A percentile compares a stretch with the other conserved stretches of the same genome.
Conservation (phyloP, 306 rosid species). For the Leucaena leucocephala region DNA sequence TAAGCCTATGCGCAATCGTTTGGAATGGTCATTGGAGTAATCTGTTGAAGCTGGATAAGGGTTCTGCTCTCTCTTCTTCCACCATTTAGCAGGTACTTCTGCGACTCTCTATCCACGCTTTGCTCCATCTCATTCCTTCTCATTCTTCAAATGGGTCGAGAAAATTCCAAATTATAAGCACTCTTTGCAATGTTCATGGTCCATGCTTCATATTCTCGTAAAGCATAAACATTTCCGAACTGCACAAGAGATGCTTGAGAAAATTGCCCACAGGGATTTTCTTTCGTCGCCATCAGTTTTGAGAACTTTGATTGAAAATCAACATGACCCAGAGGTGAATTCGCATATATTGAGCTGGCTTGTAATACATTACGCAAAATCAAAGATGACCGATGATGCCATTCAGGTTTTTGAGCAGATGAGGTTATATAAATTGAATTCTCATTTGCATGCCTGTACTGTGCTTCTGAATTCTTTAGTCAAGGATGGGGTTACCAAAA, state of each 20-base stretch:
- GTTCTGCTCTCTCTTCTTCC: constrained; percentile 52
- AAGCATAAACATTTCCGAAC: constrained; percentile 58
- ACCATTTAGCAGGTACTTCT: constrained; percentile 60
- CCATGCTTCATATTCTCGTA: constrained; percentile 68
- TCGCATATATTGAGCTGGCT: constrained; percentile 92
- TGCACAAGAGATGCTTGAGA: constrained; percentile 77
- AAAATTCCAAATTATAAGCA: constrained; percentile 60
- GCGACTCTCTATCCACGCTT: constrained; percentile 52
- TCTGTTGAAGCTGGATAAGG: constrained; percentile 54
- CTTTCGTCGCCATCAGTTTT: constrained; percentile 76
- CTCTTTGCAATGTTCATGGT: constrained; percentile 78
- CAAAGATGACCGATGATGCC: constrained; percentile 71
- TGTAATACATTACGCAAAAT: constrained; percentile 61
- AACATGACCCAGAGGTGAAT: constrained; percentile 59
- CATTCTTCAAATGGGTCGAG: constrained; percentile 79
- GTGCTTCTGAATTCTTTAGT: constrained; percentile 77
- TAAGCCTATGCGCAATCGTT: constrained; percentile 53
- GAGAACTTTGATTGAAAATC: constrained; percentile 53
- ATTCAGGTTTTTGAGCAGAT: constrained; percentile 77
- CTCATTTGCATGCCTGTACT: constrained; percentile 82
- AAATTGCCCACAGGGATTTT: constrained; percentile 64
- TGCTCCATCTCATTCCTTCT: constrained; percentile 52
- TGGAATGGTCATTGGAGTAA: constrained; percentile 70
- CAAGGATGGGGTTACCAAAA: constrained; percentile 58
- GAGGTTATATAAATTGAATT: constrained; percentile 58